phyloP scores from a whole-genome alignment of 352 stramenopile species.

The Phytophthora rubi region DNA sequence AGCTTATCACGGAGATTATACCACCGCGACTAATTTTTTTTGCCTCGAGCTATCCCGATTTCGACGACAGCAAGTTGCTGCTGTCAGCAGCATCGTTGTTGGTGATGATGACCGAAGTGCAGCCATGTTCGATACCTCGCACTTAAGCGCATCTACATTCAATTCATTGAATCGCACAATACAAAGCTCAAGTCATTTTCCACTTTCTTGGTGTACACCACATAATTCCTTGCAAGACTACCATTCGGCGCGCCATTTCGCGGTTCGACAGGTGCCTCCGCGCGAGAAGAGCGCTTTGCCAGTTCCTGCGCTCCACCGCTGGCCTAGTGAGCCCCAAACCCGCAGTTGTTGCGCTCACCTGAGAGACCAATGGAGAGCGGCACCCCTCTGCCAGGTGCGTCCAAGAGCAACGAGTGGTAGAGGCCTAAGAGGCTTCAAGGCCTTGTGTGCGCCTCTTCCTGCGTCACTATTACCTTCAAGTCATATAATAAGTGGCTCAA shows the following conservation, averaged over 20 bases:
- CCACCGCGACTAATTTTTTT: too few relatives aligned
- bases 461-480: background rate
- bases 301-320: background rate
- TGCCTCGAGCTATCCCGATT: too few relatives aligned
- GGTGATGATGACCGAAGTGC: background rate
- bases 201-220: slow-evolving; percentile 38
- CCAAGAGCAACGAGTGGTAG: slow-evolving; percentile 1
- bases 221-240: slow-evolving; percentile 22
- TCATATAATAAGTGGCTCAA: background rate
- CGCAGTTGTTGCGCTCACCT: background rate
- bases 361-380: slow-evolving; percentile 23
- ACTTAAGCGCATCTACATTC: slow-evolving; percentile 16
- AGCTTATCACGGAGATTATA: too few relatives aligned
- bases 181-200: slow-evolving; percentile 45
- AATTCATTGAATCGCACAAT: slow-evolving; percentile 69
- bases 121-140: slow-evolving; percentile 16
- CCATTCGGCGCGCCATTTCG: slow-evolving; percentile 30
- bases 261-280: slow-evolving; percentile 19
- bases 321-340: background rate
- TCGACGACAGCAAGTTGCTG: too few relatives aligned
- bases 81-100: background rate
- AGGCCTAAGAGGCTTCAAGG: slow-evolving; percentile 1
- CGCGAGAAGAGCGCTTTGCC: slow-evolving; percentile 12
- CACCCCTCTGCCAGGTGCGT: slow-evolving; percentile 17
- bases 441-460: slow-evolving; percentile 6